Base-by-base conservation (phyloP, 805 yeast genomes). In the Wickerhamomyces bisporus region DNA sequence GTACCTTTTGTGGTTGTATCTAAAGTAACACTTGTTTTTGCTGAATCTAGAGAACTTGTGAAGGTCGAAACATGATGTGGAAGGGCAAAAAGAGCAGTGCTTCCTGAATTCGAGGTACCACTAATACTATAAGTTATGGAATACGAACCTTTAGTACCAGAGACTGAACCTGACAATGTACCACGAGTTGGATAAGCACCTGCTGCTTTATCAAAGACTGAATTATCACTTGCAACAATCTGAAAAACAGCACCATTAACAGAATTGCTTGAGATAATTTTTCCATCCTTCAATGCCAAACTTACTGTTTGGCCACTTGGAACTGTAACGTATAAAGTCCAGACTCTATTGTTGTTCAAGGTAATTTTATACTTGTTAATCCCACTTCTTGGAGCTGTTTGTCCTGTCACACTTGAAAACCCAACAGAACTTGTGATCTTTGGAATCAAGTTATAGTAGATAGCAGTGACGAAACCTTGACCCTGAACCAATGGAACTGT, bases 401-500 rank as follows among this genome's bases (percentile, higher is more conserved):
- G 57, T 23, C 60, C 64, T 3, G 64, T 61, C 39, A 82, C 65
- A 15, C 64, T 62, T 43, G 71, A 74, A 38, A 84, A 65, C 0
- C 94, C 95, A 20, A 83, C 82, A 21, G 69, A 71, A 18, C 85
- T 75, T n/a, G 71, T 68, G 19, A 83, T 47, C 41, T 61, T 57
- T 3, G 87, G 83, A 21, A 67, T 66, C 49, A 79, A 60, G 42
- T 66, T 61, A 52, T 72, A 69, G 45, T 73, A 81, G 19, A 73
- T 60, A 20, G 80, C 86, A 24, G 95, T 81, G 13, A 85, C 75
- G 44, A 85, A 78, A 6, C 96, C 96, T 71, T 71, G 71, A 38
- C 97, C 97, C 58, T 83, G 89, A 6, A 81, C 84, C 38, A 84
- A 52, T 4, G 91, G 89, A 27, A 74, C 55, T 25, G 64, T 64